A percentile compares a stretch with the other conserved stretches of the same genome.
These are phyloP conservation scores for Blyttiomyces sp. DNA, from an alignment of 371 early-diverging fungal species.

Conservation along the genomic window DNA sequence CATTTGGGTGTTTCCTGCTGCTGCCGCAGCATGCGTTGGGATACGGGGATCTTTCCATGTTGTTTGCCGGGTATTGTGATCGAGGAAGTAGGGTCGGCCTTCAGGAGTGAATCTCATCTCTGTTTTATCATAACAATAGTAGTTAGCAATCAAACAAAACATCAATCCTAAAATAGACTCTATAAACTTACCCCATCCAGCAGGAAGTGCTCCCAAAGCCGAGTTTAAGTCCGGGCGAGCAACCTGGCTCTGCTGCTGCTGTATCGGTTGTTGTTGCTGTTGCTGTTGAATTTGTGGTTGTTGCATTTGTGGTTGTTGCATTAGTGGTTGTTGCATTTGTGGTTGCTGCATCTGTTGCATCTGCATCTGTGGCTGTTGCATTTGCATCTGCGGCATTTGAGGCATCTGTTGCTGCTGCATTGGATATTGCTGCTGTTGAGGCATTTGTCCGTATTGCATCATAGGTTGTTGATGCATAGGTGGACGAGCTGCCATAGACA, in stretches of 20 bases:
- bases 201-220: constrained; percentile 86
- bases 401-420: constrained; percentile 72
- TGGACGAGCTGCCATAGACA: constrained; percentile 49
- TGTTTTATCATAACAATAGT: too few species aligned
- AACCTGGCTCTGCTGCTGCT: constrained; percentile 23
- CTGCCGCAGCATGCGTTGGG: constrained; percentile 5
- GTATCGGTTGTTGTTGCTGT: constrained; percentile 22
- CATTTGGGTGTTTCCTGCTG: constrained; percentile 12
- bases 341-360: constrained; percentile 2
- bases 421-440: too few species aligned
- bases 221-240: too few species aligned
- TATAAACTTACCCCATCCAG: constrained; percentile 82
- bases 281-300: too few species aligned
- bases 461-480: too few species aligned
- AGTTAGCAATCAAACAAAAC: background rate
- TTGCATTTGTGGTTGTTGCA: constrained; percentile 19
- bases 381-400: too few species aligned
- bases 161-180: background rate
- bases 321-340: constrained; percentile 28
- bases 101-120: constrained; percentile 81
- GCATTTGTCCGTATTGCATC: too few species aligned
- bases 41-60: constrained; percentile 91
- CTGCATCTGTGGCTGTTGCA: too few species aligned
- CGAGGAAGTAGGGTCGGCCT: constrained; percentile 94
- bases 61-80: constrained; percentile 94